Conservation (phyloP, 1,139 yeast species). For the Candida glucosophila region DNA sequence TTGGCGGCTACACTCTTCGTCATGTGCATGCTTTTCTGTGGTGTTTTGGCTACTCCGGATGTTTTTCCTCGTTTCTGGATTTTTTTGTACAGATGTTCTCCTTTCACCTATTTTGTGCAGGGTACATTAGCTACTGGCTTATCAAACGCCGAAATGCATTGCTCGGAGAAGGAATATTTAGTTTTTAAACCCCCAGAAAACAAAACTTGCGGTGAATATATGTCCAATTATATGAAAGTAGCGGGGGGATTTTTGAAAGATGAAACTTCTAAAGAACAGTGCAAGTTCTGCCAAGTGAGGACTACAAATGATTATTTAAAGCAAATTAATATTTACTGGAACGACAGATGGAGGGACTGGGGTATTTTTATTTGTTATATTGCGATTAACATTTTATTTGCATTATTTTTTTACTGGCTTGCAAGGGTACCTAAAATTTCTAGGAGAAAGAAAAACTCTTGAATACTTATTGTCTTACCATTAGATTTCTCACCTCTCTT, state of each 20-base stretch:
- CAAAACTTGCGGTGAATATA: constrained; percentile 46
- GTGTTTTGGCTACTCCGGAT: constrained; percentile 63
- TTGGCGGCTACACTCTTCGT: constrained; percentile 56
- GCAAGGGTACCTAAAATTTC: constrained; percentile 62
- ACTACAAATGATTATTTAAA: constrained; percentile 44
- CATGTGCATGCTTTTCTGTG: constrained; percentile 69
- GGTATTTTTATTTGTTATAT: constrained; percentile 48
- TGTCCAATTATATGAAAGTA: constrained; percentile 31
- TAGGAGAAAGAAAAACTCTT: constrained; percentile 18
- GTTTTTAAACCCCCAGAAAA: constrained; percentile 33
- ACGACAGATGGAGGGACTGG: constrained; percentile 59
- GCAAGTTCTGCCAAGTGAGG: constrained; percentile 43
- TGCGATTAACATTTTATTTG: constrained; percentile 41
- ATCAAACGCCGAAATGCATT: constrained; percentile 17
- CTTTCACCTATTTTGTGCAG: constrained; percentile 53
- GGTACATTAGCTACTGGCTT: constrained; percentile 19
- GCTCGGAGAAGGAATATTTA: constrained; percentile 19
- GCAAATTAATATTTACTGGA: constrained; percentile 30
- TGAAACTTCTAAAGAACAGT: constrained; percentile 31
- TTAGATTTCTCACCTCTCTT: no score
- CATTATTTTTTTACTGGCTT: constrained; percentile 58
- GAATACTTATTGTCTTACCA: no score
- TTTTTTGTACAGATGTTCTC: constrained; percentile 58
- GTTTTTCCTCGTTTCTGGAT: constrained; percentile 41
- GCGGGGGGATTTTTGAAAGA: constrained; percentile 47